phyloP scores from a whole-genome alignment of 1,139 yeast species.

The Chernovozyma aurita region DNA sequence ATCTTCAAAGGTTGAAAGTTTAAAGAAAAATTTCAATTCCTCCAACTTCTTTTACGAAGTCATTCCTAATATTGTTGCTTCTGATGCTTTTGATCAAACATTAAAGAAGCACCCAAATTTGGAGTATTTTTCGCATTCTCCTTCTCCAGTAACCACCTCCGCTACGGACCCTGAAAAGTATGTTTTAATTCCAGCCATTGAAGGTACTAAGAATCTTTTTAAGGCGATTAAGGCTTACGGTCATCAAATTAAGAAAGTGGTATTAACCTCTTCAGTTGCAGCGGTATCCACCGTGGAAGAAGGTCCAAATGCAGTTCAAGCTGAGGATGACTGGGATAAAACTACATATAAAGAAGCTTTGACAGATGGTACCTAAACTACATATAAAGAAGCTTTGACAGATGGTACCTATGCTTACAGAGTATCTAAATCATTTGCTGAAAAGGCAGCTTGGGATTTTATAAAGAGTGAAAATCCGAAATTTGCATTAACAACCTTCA shows the following conservation, averaged over 20 bases:
- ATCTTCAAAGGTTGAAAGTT: constrained; percentile 17
- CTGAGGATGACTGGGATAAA: constrained; percentile 38
- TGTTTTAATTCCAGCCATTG: constrained; percentile 19
- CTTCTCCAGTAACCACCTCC: constrained; percentile 17
- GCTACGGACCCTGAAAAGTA: constrained; percentile 16
- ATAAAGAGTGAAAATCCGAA: constrained; percentile 30
- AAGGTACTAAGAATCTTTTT: constrained; percentile 23
- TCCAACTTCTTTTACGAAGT: constrained; percentile 15
- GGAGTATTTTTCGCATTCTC: constrained; percentile 15
- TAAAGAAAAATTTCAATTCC: constrained; percentile 12
- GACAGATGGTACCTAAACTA: constrained; percentile 24
- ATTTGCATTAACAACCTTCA: constrained; percentile 36
- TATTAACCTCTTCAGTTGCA: constrained; percentile 28
- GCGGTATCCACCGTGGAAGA: constrained; percentile 15
- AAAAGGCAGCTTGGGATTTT: constrained; percentile 43
- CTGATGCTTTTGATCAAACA: constrained; percentile 17
- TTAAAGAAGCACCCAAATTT: constrained; percentile 15
- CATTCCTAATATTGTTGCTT: constrained; percentile 13
- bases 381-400: constrained; percentile 24
- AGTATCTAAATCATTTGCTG: constrained; percentile 52
- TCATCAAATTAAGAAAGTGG: constrained; percentile 21
- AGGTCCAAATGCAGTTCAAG: constrained; percentile 10
- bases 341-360: constrained; percentile 29
- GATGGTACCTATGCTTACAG: constrained; percentile 34
- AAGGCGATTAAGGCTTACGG: constrained; percentile 21